Percentiles rank a stretch among this genome's conserved stretches.
Evolutionary conservation across 352 stramenopile species (phyloP).

Genomic region (Elongisporangium undulatum): DNA sequence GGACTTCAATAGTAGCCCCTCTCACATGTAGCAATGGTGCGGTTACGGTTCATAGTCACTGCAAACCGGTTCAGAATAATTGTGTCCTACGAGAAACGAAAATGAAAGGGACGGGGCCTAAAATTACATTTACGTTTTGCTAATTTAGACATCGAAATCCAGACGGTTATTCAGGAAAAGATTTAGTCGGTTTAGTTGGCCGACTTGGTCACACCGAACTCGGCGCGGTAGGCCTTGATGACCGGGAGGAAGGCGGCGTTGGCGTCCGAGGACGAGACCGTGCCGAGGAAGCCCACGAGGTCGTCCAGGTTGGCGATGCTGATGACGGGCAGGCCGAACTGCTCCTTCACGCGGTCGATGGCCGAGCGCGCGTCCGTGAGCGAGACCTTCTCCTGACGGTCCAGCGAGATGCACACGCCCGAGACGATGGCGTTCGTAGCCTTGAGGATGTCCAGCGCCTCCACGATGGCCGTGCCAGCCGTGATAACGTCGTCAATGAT

Average conservation of each 20-base stretch:
- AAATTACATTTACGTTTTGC: not conserved
- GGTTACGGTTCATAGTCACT: not conserved
- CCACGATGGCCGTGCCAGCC: slow-evolving; percentile 96
- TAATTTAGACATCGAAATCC: not conserved
- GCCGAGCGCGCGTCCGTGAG: slow-evolving; percentile 91
- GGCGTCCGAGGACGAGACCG: slow-evolving; percentile 28
- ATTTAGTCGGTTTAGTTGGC: not conserved
- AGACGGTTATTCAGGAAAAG: not conserved
- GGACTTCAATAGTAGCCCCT: not conserved
- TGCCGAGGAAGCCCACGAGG: slow-evolving; percentile 86
- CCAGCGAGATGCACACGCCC: slow-evolving; percentile 96
- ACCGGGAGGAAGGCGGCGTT: slow-evolving; percentile 62
- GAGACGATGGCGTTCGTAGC: slow-evolving; percentile 90
- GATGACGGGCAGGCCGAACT: slow-evolving; percentile 90
- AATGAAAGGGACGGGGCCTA: not conserved
- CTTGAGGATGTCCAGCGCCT: slow-evolving; percentile 91
- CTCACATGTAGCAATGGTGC: not conserved
- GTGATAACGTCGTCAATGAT: slow-evolving; percentile 99
- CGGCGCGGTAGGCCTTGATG: slow-evolving; percentile 72
- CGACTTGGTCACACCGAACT: slow-evolving; percentile 57
- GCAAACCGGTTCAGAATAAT: not conserved
- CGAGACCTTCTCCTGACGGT: slow-evolving; percentile 97
- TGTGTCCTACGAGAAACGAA: not conserved
- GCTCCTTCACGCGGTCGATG: slow-evolving; percentile 91
- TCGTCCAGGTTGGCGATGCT: slow-evolving; percentile 94